These are phyloP conservation scores for Talaromyces stipitatus DNA, from an alignment of 495 filamentous ascomycete genomes.

Conservation along the genomic window DNA sequence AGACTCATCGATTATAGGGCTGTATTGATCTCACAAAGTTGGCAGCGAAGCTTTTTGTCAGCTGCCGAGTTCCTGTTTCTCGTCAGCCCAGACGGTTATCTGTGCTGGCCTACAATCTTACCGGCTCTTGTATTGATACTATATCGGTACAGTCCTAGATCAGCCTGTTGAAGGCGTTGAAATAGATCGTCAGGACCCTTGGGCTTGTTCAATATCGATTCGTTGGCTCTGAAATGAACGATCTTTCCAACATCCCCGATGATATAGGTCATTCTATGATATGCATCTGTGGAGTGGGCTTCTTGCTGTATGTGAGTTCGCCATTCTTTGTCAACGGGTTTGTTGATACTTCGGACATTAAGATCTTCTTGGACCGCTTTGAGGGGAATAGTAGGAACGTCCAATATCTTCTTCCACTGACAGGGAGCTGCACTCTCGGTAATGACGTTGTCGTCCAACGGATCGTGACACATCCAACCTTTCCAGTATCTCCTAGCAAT, in stretches of 20 bases:
- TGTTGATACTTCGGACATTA: slow-evolving; percentile 18
- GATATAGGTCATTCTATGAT: slow-evolving; percentile 21
- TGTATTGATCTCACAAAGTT: slow-evolving; percentile 54
- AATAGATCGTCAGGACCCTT: slow-evolving; percentile 62
- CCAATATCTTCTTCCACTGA: slow-evolving; percentile 28
- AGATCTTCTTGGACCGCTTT: slow-evolving; percentile 25
- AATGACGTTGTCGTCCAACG: background rate
- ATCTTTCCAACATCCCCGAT: slow-evolving; percentile 48
- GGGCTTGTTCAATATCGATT: slow-evolving; percentile 33
- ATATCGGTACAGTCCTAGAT: slow-evolving; percentile 55
- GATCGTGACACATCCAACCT: slow-evolving; percentile 51
- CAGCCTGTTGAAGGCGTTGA: slow-evolving; percentile 43
- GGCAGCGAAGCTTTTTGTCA: slow-evolving; percentile 60
- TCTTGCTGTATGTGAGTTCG: slow-evolving; percentile 11
- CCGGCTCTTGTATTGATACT: slow-evolving; percentile 30
- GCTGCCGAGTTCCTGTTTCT: background rate
- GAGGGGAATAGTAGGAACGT: slow-evolving; percentile 28
- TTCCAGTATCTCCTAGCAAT: slow-evolving; percentile 54
- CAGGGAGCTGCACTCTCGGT: slow-evolving; percentile 34
- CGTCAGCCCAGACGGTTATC: background rate
- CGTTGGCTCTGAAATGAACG: slow-evolving; percentile 53
- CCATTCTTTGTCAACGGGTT: slow-evolving; percentile 12
- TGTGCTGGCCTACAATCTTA: slow-evolving; percentile 17
- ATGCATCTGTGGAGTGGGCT: slow-evolving; percentile 14
- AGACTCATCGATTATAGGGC: background rate